A percentile compares a stretch with the other conserved stretches of the same genome.
phyloP scores from a whole-genome alignment of 2,329 filamentous ascomycete genomes.

The Phialophora expanda region DNA sequence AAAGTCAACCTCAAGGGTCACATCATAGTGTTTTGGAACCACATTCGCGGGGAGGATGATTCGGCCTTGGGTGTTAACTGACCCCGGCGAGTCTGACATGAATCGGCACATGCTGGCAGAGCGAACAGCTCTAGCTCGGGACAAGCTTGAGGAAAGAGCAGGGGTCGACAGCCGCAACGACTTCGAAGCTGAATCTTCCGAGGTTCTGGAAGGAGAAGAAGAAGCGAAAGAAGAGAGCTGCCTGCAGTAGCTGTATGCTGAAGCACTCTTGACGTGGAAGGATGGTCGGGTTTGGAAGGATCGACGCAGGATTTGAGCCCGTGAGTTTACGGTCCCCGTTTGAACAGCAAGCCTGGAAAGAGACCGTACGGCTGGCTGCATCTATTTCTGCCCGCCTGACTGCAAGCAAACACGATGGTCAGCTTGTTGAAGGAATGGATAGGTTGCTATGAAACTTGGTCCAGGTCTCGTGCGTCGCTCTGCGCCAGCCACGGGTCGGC shows the following conservation, averaged over 20 bases:
- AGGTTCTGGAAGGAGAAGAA: slow-evolving; percentile 1
- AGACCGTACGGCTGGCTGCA: slow-evolving; percentile 32
- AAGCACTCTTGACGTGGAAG: slow-evolving; percentile 8
- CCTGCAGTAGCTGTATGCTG: slow-evolving; percentile 4
- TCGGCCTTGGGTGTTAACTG: slow-evolving; percentile 51
- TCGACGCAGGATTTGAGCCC: slow-evolving; percentile 19
- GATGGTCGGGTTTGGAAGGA: slow-evolving; percentile 22
- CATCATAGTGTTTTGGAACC: slow-evolving; percentile 86
- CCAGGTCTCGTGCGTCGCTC: slow-evolving; percentile 4
- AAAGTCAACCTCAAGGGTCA: slow-evolving; percentile 90
- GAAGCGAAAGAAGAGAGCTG: slow-evolving; percentile 8
- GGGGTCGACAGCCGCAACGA: neutral
- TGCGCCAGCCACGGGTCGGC: slow-evolving; percentile 3
- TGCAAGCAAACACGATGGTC: slow-evolving; percentile 9
- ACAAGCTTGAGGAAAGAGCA: slow-evolving; percentile 4
- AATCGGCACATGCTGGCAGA: slow-evolving; percentile 38
- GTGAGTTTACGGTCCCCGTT: slow-evolving; percentile 17
- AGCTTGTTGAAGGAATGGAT: slow-evolving; percentile 17
- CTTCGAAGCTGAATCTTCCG: neutral
- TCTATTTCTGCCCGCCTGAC: slow-evolving; percentile 23
- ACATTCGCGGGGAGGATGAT: slow-evolving; percentile 92
- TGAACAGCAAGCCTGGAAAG: slow-evolving; percentile 31
- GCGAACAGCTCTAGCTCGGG: neutral
- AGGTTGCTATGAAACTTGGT: slow-evolving; percentile 2
- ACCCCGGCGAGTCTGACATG: slow-evolving; percentile 37